A percentile compares a stretch with the other conserved stretches of the same genome.
These are phyloP conservation scores for Leptographium wingfieldii DNA, from an alignment of 2,329 filamentous ascomycete species.

Conservation along the genomic window DNA sequence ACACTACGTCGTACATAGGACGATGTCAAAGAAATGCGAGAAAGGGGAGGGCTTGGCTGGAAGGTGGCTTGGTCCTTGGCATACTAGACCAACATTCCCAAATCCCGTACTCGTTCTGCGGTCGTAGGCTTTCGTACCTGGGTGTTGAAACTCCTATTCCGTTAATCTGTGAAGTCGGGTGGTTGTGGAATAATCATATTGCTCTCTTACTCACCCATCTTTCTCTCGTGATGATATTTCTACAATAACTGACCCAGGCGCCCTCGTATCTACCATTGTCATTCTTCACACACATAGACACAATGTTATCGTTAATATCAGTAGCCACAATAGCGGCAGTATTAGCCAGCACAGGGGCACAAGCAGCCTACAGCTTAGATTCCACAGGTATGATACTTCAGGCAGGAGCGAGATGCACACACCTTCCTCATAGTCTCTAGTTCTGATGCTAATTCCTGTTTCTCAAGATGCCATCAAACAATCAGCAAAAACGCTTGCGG, in stretches of 20 bases:
- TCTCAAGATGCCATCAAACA: constrained; percentile 12
- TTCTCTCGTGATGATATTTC: background rate
- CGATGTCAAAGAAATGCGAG: background rate
- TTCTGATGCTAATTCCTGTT: background rate
- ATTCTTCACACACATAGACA: background rate
- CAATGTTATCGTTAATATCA: background rate
- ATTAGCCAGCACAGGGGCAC: background rate
- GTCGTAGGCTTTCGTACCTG: background rate
- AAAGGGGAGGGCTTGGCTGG: background rate
- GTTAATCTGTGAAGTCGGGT: background rate
- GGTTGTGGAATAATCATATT: background rate
- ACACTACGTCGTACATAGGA: background rate
- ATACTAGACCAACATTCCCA: background rate
- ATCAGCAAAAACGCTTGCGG: constrained; percentile 14
- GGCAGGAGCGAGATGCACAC: no score
- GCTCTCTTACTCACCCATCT: background rate
- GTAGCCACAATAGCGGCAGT: background rate
- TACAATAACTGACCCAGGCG: background rate
- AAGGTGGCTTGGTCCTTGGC: background rate
- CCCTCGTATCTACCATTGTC: background rate
- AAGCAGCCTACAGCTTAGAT: constrained; percentile 6
- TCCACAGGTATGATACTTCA: constrained; percentile 2
- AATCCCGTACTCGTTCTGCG: background rate
- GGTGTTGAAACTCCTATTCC: background rate
- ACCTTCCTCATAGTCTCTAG: background rate